Evolutionary conservation across 345 rosid genomes (phyloP), one percentile per base, ranked within the genome.

Genomic region (Microthlaspi erraticum): DNA sequence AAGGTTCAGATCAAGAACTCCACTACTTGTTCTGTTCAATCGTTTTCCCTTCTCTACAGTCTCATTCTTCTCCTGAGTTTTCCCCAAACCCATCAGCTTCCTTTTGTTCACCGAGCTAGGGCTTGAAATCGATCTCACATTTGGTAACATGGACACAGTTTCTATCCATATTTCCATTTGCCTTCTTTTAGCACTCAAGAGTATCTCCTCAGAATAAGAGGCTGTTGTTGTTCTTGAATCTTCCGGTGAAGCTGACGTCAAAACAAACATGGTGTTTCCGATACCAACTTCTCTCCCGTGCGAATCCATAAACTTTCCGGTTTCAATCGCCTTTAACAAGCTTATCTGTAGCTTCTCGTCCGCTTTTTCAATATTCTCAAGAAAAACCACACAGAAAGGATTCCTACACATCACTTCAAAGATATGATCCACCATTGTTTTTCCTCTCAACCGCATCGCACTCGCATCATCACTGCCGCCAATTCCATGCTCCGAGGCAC

Each of bases 281-380:
- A 79, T 70, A 49, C 90, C 71, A 11, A 85, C 80, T 78, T 86
- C 92, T 77, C 92, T 80, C 42, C 94, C 94, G 16, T 82, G 72
- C 0, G 94, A 86, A 43, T 90, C 92, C 29, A 67, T 70, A 71
- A 90, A 79, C 73, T 83, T 86, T 39, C 97, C 90, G 0, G 82
- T 81, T 66, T 42, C 77, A 1, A 80, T 64, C 60, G 97, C 97
- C 66, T 67, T 81, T 18, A 67, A 83, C 78, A 90, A 82, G 72
- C 71, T 78, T 38, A 19, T 64, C 57, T 75, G 85, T 10, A 80
- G 77, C 72, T 68, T 85, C 57, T 74, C 80, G 60, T 90, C 94
- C 8, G 94, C 89, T 75, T 81, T 79, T 54, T 86, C 92, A 41
- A 88, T 72, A 80, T 88, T 85, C 77, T 90, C 94, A 51, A 90